These are phyloP conservation scores for Protea cynaroides DNA, from an alignment of 164 flowering plant genomes.

Conservation along the genomic window DNA sequence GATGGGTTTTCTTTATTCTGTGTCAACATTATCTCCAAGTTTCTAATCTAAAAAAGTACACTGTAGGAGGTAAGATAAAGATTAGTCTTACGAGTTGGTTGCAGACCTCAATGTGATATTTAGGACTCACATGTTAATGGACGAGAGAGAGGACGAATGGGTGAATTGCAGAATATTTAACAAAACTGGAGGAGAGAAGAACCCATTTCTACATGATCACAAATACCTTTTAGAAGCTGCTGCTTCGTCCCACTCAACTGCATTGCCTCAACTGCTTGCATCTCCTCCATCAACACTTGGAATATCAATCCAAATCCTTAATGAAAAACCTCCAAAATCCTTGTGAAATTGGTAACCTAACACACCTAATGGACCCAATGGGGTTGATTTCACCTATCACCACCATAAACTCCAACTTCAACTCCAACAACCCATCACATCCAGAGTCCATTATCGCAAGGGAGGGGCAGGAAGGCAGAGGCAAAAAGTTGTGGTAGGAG, in stretches of 20 bases:
- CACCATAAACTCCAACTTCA: conserved; percentile 8
- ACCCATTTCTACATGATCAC: conserved; percentile 21
- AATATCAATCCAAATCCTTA: conserved; percentile 10
- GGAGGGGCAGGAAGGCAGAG: too few relatives aligned
- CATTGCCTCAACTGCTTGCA: conserved; percentile 31
- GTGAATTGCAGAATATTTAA: conserved; percentile 74
- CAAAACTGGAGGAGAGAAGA: conserved; percentile 40
- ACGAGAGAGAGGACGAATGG: conserved; percentile 94
- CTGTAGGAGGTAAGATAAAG: too few relatives aligned
- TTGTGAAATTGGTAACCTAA: conserved; percentile 18
- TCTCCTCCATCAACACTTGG: conserved; percentile 16
- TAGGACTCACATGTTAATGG: too few relatives aligned
- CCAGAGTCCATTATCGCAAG: conserved; percentile 14
- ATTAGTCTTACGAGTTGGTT: too few relatives aligned
- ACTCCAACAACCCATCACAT: conserved; percentile 17
- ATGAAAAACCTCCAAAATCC: conserved; percentile 13
- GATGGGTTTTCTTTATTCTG: too few relatives aligned
- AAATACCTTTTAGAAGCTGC: conserved; percentile 14
- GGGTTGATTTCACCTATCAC: conserved; percentile 8
- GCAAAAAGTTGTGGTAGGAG: too few relatives aligned
- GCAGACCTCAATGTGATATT: too few relatives aligned
- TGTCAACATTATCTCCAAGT: too few relatives aligned
- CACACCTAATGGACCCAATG: too few relatives aligned
- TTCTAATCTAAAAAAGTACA: too few relatives aligned
- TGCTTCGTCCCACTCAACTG: too few relatives aligned